Base-by-base conservation (phyloP, 805 yeast species). In the Candida parachauliodes region DNA sequence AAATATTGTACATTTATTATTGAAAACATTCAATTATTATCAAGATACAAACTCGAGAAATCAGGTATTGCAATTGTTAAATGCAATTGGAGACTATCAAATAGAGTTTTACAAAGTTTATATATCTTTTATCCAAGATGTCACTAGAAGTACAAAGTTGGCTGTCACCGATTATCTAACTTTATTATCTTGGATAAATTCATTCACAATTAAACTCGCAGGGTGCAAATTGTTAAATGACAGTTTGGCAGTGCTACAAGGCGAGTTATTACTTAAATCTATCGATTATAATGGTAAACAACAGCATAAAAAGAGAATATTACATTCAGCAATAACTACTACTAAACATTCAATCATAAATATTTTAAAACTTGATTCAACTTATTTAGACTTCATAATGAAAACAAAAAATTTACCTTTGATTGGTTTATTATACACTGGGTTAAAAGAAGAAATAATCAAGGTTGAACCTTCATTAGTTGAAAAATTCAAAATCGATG, bases 101-200 rank as follows among this genome's bases (percentile, higher is more conserved):
- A 48, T 51, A n/a, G 46, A 52, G n/a, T 59, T 63, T 40, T 51
- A 61, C 50, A 46, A 54, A 14, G 59, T 53, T 8, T 70, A 71
- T 37, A 44, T 56, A 19, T 64, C 60, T 23, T 76, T 65, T 47
- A 62, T 79, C 29, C 39, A 55, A 16, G 52, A 56, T 14, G 51
- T 69, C 5, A 43, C 50, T 2, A 52, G 47, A 15, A 57, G 59
- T 2, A 48, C 43, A 11, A 42, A 45, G 20, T 64, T 72, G 41
- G 83, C 91, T 1, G 54, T 72, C 4, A 62, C 76, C 2, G 86
- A 79, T 54, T 62, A 79, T 42, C 53, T 79, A 45, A 70, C 81
- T 20, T 56, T 83, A 18, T 60, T 83, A 28, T 66, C 68, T 12
- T 83, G 89, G 88, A 57, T 68, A 32, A 66, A 70, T 53, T 54